A percentile compares a stretch with the other conserved stretches of the same genome.
Evolutionary conservation across 1,139 yeast species (phyloP).

Genomic region (Arxiozyma heterogenica): DNA sequence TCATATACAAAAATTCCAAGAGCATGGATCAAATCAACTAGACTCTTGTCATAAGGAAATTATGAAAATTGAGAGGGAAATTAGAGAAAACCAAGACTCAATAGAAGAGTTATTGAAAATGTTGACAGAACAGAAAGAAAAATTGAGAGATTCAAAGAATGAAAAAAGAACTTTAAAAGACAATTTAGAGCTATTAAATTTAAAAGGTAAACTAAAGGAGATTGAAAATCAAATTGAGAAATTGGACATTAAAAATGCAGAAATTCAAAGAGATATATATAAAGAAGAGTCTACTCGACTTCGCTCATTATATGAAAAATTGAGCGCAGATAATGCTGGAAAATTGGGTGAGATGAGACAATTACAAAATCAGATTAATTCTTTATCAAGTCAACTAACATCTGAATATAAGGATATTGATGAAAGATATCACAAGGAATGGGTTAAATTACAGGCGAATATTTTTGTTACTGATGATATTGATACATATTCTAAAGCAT

Average conservation of each 20-base stretch:
- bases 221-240: slow-evolving; percentile 34
- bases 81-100: slow-evolving; percentile 12
- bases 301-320: slow-evolving; percentile 44
- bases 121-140: slow-evolving; percentile 30
- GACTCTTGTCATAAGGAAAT: neutral
- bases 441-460: slow-evolving; percentile 71
- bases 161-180: slow-evolving; percentile 47
- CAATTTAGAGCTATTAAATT: slow-evolving; percentile 43
- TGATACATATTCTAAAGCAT: slow-evolving; percentile 70
- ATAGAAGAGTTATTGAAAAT: slow-evolving; percentile 16
- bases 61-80: neutral
- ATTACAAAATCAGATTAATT: slow-evolving; percentile 59
- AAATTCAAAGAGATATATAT: slow-evolving; percentile 51
- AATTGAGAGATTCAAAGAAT: slow-evolving; percentile 40
- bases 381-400: slow-evolving; percentile 48
- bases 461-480: slow-evolving; percentile 77
- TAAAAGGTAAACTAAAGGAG: slow-evolving; percentile 32
- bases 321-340: slow-evolving; percentile 66
- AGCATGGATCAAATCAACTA: neutral
- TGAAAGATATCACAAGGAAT: slow-evolving; percentile 53
- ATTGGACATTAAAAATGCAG: slow-evolving; percentile 55
- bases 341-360: slow-evolving; percentile 81
- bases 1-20: neutral
- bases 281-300: slow-evolving; percentile 49
- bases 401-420: slow-evolving; percentile 68